Evolutionary conservation across 208 protist genomes (phyloP).

Genomic region (Wallacemonas sp.): DNA sequence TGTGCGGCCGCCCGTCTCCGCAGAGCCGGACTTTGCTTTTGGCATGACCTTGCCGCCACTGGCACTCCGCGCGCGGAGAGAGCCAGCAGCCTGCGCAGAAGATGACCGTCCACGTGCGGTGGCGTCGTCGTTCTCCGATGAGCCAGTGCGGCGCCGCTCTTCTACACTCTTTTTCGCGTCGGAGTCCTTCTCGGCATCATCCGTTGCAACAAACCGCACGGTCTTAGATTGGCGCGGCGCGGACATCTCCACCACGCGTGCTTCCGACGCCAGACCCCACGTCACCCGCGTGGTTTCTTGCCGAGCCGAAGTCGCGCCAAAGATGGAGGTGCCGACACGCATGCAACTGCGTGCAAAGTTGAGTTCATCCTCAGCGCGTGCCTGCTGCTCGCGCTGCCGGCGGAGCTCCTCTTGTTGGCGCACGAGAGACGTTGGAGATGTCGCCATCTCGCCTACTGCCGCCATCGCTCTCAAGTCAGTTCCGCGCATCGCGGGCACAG

Average conservation of each 20-base stretch:
- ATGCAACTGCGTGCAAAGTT: slow-evolving; percentile 21
- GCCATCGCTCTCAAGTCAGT: background rate
- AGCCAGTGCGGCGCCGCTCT: too few relatives aligned
- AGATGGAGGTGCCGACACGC: slow-evolving; percentile 8
- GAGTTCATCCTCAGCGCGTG: slow-evolving; percentile 14
- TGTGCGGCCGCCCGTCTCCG: too few relatives aligned
- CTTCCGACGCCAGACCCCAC: slow-evolving; percentile 65
- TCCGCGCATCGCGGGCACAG: too few relatives aligned
- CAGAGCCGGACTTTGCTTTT: too few relatives aligned
- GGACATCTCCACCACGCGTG: slow-evolving; percentile 29
- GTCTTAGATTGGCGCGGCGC: background rate
- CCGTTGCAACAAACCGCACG: background rate
- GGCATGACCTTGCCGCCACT: too few relatives aligned
- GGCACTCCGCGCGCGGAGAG: too few relatives aligned
- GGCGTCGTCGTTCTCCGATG: too few relatives aligned
- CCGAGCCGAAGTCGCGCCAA: slow-evolving; percentile 6
- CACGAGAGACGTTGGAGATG: background rate
- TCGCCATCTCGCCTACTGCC: background rate
- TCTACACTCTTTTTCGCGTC: background rate
- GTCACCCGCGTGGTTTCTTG: slow-evolving; percentile 29
- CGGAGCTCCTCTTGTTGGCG: background rate
- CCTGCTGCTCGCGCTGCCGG: background rate
- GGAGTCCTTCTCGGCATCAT: background rate
- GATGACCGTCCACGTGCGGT: too few relatives aligned
- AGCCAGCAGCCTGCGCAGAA: too few relatives aligned